Evolutionary conservation across 805 yeast species (phyloP).

Genomic region (Candida khao-thaluensis): DNA sequence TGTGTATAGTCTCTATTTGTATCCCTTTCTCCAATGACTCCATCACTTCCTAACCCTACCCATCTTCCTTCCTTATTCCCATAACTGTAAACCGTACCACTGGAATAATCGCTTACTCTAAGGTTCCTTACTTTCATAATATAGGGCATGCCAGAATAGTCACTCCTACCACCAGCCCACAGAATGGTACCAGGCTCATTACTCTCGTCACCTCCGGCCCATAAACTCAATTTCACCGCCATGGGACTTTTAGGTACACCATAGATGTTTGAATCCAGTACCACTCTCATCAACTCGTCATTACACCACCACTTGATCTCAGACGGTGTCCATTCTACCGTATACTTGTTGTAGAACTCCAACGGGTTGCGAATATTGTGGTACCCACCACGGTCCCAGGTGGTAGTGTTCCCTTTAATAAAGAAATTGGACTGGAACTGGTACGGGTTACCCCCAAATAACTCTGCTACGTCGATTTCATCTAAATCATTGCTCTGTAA

Average conservation of each 20-base stretch:
- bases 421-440: conserved; percentile 39
- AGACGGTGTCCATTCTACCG: conserved; percentile 38
- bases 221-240: conserved; percentile 34
- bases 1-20: background rate
- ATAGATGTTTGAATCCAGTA: conserved; percentile 19
- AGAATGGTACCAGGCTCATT: conserved; percentile 35
- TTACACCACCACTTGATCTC: conserved; percentile 31
- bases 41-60: conserved; percentile 8
- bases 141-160: conserved; percentile 31
- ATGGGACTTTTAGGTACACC: conserved; percentile 40
- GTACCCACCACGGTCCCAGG: conserved; percentile 35
- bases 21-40: conserved; percentile 4
- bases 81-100: conserved; percentile 29
- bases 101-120: conserved; percentile 27
- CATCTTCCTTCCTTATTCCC: conserved; percentile 18
- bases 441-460: conserved; percentile 35
- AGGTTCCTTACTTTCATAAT: conserved; percentile 28
- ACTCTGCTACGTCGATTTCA: conserved; percentile 41
- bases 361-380: conserved; percentile 29
- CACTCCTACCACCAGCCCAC: conserved; percentile 43
- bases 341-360: conserved; percentile 26
- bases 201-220: conserved; percentile 43
- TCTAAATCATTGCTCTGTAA: conserved; percentile 44
- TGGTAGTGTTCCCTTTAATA: conserved; percentile 37
- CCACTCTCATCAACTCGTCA: conserved; percentile 25